Conservation (phyloP, 345 rosid species). For the Cardamine chenopodiifolia region DNA sequence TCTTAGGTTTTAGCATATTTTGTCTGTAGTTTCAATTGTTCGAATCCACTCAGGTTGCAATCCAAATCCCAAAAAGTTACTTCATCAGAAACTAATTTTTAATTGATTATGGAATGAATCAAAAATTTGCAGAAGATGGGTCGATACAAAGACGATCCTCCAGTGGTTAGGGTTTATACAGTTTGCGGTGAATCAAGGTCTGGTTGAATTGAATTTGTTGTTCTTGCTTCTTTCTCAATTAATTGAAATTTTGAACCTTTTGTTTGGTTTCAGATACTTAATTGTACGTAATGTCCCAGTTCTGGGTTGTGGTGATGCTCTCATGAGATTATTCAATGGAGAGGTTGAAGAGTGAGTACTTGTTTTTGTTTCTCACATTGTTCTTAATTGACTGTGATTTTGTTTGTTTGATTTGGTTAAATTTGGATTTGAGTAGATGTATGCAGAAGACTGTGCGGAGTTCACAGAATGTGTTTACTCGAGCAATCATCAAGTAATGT, state of each 20-base stretch:
- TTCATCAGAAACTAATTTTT: conserved; percentile 39
- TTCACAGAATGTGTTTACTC: conserved; percentile 77
- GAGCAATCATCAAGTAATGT: background rate
- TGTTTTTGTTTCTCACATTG: background rate
- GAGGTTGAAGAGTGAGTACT: conserved; percentile 78
- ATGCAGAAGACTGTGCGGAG: conserved; percentile 78
- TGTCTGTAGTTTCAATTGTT: background rate
- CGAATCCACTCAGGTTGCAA: background rate
- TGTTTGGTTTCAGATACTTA: conserved; percentile 55
- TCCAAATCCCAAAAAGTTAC: background rate
- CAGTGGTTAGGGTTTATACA: conserved; percentile 80
- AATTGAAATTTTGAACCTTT: conserved; percentile 14
- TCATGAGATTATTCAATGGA: conserved; percentile 71
- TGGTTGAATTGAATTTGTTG: background rate
- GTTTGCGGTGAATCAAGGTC: conserved; percentile 88
- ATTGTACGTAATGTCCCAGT: conserved; percentile 87
- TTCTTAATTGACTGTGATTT: background rate
- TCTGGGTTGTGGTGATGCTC: conserved; percentile 90
- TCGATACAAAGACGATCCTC: conserved; percentile 61
- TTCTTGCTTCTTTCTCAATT: too few relatives aligned
- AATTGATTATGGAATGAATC: background rate
- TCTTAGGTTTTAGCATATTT: too few relatives aligned
- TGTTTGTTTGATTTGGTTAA: background rate
- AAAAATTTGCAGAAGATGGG: conserved; percentile 45
- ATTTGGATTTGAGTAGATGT: conserved; percentile 49